Base-by-base conservation (phyloP, 495 filamentous ascomycete species). In the Penicillium bovifimosum region DNA sequence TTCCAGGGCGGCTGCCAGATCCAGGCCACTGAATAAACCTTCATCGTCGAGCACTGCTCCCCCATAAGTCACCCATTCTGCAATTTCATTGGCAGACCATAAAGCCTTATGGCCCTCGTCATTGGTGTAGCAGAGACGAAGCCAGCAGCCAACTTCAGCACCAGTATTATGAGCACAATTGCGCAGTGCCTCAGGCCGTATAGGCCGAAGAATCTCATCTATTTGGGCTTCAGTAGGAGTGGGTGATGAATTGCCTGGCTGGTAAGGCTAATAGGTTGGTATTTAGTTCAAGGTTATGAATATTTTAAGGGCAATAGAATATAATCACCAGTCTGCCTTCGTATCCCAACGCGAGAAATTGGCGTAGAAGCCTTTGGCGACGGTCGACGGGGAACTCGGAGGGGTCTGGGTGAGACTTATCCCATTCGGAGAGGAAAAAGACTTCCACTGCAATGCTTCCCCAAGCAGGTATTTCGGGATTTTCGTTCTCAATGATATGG, bases 331-430 rank as follows among this genome's bases (percentile, higher is more conserved):
- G 6, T 50, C 47, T 41, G 17, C 47, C 47, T 24, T 50, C 27
- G 26, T 6, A 28, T 24, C 47, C 47, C 9, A 50, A 32, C 34
- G 27, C 36, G 47, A 50, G 47, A 20, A 40, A 50, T 24, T 50
- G 47, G 26, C 47, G 38, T 50, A 50, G 13, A 34, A 50, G 47
- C 27, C 47, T 9, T 50, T 24, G 41, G 38, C 38, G 47, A 41
- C 47, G 47, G 36, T 41, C 20, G 11, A 36, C 24, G 27, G 47
- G 47, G 36, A 36, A 50, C 27, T 50, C 46, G 10, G 36, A 34
- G 35, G 47, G 47, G 38, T 50, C 27, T 5, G 47, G 36, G 20
- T 24, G 20, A 24, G 20, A 4, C 0, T 32, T 50, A 28, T 50
- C 38, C 47, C 47, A 50, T 33, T 50, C 47, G 3, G 38, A 50